Base-by-base conservation (phyloP, 768 basidiomycete species). In the Hemileccinum rubropunctum region DNA sequence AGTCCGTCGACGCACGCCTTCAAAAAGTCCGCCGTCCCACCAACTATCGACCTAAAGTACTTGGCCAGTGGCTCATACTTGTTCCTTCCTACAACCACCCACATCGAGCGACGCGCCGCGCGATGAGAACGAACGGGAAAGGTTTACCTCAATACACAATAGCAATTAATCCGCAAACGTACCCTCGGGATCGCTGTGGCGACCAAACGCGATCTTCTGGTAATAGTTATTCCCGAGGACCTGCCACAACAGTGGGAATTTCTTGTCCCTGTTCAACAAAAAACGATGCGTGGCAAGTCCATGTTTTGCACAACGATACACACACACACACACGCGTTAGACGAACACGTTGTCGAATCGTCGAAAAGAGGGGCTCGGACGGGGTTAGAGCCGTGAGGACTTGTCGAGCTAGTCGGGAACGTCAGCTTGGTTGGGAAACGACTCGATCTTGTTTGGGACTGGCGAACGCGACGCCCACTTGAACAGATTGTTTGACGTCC, bases 211-310 rank as follows among this genome's bases (percentile, higher is more conserved):
- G 10, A 92, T 72, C 54, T 80, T 70, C 38, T 80, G 80, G 49
- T 74, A 62, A 70, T 83, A 91, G 56, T 82, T 86, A 62, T 89
- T 88, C 20, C 78, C 81, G 23, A 93, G 77, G 18, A 87, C 83
- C 57, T 85, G 80, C 91, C 90, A 93, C 35, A 92, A 73, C 11
- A 92, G 68, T 1, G 91, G 91, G 39, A 81, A 80, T 59, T 81
- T 82, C 58, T 83, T 86, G 51, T 85, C 84, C 64, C 90, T 84
- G 60, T 86, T 88, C 48, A 88, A 67, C 13, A 90, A 77, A n/a
- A n/a, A 8, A 93, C 72, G 4, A 82, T 81, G 15, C 84, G 83
- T 26, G 76, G 73, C 53, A 75, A 67, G 41, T 73, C 72, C 38
- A 50, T 52, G 37, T 72, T 69, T 75, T 77, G 51, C 41, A 6